Percentiles rank a stretch among this genome's conserved stretches.
phyloP scores from a whole-genome alignment of 2,329 filamentous ascomycete genomes.

The Bipolaris bicolor region DNA sequence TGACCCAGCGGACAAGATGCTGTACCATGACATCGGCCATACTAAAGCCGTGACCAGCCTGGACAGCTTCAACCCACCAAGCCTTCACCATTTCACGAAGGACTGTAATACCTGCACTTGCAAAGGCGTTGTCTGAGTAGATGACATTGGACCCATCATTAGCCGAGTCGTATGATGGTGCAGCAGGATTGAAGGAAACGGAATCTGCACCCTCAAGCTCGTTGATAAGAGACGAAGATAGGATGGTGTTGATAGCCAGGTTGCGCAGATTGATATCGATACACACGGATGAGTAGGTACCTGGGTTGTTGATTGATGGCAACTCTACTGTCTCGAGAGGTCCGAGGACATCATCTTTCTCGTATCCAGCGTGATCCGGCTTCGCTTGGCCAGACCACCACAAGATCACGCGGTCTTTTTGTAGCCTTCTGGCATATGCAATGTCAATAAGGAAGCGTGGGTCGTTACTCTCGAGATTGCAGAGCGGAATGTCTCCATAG shows the following conservation, averaged over 20 bases:
- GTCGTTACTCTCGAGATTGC: conserved; percentile 93
- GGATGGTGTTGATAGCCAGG: conserved; percentile 94
- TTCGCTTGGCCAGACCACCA: conserved; percentile 93
- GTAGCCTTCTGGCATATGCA: conserved; percentile 86
- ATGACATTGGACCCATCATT: conserved; percentile 72
- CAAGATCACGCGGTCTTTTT: conserved; percentile 89
- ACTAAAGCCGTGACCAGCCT: conserved; percentile 67
- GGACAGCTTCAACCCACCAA: conserved; percentile 96
- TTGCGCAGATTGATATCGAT: conserved; percentile 95
- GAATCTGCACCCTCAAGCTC: conserved; percentile 91
- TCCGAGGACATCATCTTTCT: conserved; percentile 86
- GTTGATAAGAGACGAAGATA: conserved; percentile 95
- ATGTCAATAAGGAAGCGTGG: conserved; percentile 95
- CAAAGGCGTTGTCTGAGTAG: conserved; percentile 87
- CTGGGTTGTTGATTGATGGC: conserved; percentile 91
- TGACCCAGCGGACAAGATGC: conserved; percentile 96
- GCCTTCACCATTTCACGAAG: conserved; percentile 97
- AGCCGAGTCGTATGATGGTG: conserved; percentile 63
- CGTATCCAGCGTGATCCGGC: conserved; percentile 94
- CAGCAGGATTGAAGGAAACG: conserved; percentile 80
- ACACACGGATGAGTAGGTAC: conserved; percentile 93
- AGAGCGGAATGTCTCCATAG: conserved; percentile 93
- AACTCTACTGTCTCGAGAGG: conserved; percentile 86
- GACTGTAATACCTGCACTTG: conserved; percentile 87
- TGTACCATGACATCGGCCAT: conserved; percentile 99